phyloP scores from a whole-genome alignment of 2,329 filamentous ascomycete species.

The Sporothrix luriei region DNA sequence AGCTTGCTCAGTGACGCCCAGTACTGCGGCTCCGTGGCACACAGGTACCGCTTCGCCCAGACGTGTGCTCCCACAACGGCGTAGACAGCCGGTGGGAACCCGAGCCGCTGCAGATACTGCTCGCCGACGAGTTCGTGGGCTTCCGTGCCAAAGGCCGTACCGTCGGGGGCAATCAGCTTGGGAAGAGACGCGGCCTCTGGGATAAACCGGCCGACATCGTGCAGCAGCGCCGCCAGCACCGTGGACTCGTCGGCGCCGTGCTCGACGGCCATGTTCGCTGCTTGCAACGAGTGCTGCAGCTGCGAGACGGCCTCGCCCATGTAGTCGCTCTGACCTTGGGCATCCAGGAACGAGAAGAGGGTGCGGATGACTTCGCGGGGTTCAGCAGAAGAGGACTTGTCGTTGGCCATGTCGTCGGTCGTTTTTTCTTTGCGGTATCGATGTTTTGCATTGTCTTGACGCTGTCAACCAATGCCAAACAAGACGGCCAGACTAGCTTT shows the following conservation, averaged over 20 bases:
- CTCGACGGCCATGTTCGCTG: slow-evolving; percentile 15
- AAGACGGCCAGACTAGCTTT: too few species aligned
- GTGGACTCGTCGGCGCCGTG: slow-evolving; percentile 20
- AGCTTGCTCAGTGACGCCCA: slow-evolving; percentile 23
- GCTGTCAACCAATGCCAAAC: too few species aligned
- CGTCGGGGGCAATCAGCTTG: slow-evolving; percentile 16
- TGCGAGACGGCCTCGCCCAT: slow-evolving; percentile 29
- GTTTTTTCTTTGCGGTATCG: too few species aligned
- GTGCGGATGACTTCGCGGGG: slow-evolving; percentile 5
- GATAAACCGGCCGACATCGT: slow-evolving; percentile 29
- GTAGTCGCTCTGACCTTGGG: slow-evolving; percentile 26
- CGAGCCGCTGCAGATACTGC: slow-evolving; percentile 16
- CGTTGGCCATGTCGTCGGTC: neutral
- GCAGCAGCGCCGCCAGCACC: slow-evolving; percentile 25
- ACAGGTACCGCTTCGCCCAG: slow-evolving; percentile 30
- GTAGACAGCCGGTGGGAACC: slow-evolving; percentile 9
- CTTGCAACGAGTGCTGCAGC: slow-evolving; percentile 27
- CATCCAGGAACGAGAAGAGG: slow-evolving; percentile 19
- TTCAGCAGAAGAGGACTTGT: too few species aligned
- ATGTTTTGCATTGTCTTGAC: too few species aligned
- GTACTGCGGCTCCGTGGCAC: slow-evolving; percentile 23
- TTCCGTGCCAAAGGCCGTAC: slow-evolving; percentile 19
- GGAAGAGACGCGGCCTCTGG: slow-evolving; percentile 21
- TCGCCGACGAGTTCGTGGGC: slow-evolving; percentile 26
- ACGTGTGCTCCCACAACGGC: slow-evolving; percentile 26